Evolutionary conservation across 495 filamentous ascomycete species (phyloP).

Genomic region (Penicillium verhagenii): DNA sequence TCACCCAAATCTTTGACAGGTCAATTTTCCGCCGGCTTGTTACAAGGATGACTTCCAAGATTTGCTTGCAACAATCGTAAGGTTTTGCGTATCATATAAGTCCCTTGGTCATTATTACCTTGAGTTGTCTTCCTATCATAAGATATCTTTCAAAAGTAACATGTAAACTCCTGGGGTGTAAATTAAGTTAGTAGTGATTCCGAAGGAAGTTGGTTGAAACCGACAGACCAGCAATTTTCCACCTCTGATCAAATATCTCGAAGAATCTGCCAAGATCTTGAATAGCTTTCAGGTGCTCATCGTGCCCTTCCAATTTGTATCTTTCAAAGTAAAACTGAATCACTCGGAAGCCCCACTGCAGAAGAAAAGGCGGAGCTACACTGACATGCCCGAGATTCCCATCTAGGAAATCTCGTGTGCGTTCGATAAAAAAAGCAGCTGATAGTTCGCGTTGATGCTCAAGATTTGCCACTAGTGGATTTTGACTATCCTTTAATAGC

Average conservation of each 20-base stretch:
- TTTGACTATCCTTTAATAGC: background rate
- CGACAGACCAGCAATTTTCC: constrained; percentile 11
- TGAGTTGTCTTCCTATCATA: too few relatives aligned
- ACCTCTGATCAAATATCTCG: constrained; percentile 9
- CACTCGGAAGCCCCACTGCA: constrained; percentile 5
- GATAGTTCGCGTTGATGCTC: background rate
- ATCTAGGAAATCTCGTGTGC: constrained; percentile 1
- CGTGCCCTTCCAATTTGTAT: constrained; percentile 11
- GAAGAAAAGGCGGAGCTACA: constrained; percentile 9
- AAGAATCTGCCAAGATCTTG: constrained; percentile 2
- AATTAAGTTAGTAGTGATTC: background rate
- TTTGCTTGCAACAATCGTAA: too few relatives aligned
- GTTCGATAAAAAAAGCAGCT: constrained; percentile 2
- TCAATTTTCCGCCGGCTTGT: too few relatives aligned
- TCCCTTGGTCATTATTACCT: too few relatives aligned
- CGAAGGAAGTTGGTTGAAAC: background rate
- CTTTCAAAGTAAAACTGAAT: constrained; percentile 8
- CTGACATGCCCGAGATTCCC: background rate
- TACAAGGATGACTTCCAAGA: too few relatives aligned
- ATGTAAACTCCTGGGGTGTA: background rate
- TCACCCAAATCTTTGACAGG: too few relatives aligned
- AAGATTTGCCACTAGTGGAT: background rate
- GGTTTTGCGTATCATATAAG: too few relatives aligned
- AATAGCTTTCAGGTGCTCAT: constrained; percentile 6
- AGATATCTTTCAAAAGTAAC: background rate